Evolutionary conservation across 2,329 filamentous ascomycete species (phyloP).

Genomic region (Monosporascus sp.): DNA sequence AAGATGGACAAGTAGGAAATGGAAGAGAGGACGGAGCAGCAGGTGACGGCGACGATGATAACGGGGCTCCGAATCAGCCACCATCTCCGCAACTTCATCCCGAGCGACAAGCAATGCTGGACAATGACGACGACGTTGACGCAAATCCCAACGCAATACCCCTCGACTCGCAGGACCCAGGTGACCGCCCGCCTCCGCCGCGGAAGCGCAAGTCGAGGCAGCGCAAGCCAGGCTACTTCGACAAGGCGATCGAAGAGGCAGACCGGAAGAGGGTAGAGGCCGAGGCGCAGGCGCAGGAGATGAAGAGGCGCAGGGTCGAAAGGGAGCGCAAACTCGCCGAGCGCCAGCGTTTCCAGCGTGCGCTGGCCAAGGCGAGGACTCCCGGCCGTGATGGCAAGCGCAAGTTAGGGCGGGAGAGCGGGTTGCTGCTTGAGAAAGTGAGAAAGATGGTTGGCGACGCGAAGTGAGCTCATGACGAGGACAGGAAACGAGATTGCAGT

Average conservation of each 20-base stretch:
- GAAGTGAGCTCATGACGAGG: constrained; percentile 4
- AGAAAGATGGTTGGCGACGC: constrained; percentile 59
- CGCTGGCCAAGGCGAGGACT: constrained; percentile 69
- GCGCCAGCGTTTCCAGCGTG: constrained; percentile 58
- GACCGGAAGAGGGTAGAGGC: constrained; percentile 37
- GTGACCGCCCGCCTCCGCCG: constrained; percentile 9
- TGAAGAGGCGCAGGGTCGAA: constrained; percentile 51
- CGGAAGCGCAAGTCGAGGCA: constrained; percentile 31
- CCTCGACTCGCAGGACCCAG: constrained; percentile 5
- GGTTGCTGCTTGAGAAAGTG: constrained; percentile 70
- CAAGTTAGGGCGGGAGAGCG: constrained; percentile 77
- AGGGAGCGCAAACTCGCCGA: constrained; percentile 61
- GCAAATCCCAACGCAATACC: neutral
- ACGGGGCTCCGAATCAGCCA: neutral
- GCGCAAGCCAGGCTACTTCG: constrained; percentile 54
- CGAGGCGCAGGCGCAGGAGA: constrained; percentile 38
- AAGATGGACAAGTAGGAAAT: constrained; percentile 8
- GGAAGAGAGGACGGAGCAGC: constrained; percentile 13
- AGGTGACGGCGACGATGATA: constrained; percentile 1
- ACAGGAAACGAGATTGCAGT: too few relatives aligned
- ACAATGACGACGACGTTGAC: constrained; percentile 16
- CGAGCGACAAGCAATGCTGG: constrained; percentile 35
- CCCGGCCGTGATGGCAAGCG: constrained; percentile 65
- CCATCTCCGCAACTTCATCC: constrained; percentile 31
- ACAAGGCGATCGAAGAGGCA: constrained; percentile 54